These are phyloP conservation scores for Jatropha podagrica DNA, from an alignment of 441 rosid genomes.

Conservation along the genomic window DNA sequence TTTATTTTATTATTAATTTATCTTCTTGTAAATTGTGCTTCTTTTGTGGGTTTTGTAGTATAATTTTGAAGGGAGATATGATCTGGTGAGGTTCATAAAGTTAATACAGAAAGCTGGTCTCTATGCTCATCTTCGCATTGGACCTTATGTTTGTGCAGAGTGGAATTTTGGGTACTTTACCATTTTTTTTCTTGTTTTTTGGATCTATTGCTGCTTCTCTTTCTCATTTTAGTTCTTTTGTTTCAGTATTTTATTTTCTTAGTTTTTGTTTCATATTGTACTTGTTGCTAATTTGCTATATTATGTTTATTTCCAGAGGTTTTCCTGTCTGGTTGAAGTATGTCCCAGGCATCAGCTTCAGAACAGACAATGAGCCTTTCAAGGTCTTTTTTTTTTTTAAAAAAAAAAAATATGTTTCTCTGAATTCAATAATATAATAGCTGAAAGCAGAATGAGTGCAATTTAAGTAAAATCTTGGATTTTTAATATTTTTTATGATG, in stretches of 20 bases:
- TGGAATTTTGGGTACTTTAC: constrained; percentile 76
- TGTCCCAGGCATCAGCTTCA: constrained; percentile 38
- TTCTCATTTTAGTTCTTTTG: not conserved
- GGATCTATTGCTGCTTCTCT: constrained; percentile 6
- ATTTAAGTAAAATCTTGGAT: not conserved
- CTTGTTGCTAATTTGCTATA: not conserved
- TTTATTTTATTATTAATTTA: not conserved
- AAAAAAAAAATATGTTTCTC: not conserved
- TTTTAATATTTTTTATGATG: not conserved
- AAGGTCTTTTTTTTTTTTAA: constrained; percentile 21
- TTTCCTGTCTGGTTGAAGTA: constrained; percentile 38
- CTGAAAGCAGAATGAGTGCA: constrained; percentile 8
- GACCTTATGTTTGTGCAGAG: constrained; percentile 90
- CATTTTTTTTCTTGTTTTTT: constrained; percentile 5
- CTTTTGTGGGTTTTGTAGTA: constrained; percentile 35
- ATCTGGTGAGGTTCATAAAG: constrained; percentile 76
- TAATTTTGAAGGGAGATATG: constrained; percentile 73
- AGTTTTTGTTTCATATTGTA: not conserved
- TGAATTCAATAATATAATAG: not conserved
- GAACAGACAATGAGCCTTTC: constrained; percentile 42
- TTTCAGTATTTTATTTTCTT: not conserved
- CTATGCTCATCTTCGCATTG: constrained; percentile 78
- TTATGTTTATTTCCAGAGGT: constrained; percentile 26
- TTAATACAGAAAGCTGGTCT: constrained; percentile 59
- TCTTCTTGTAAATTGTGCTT: constrained; percentile 2